Percentiles rank a stretch among this genome's conserved stretches.
Conservation (phyloP, 2,329 filamentous ascomycete genomes). For the Pyricularia sp. region DNA sequence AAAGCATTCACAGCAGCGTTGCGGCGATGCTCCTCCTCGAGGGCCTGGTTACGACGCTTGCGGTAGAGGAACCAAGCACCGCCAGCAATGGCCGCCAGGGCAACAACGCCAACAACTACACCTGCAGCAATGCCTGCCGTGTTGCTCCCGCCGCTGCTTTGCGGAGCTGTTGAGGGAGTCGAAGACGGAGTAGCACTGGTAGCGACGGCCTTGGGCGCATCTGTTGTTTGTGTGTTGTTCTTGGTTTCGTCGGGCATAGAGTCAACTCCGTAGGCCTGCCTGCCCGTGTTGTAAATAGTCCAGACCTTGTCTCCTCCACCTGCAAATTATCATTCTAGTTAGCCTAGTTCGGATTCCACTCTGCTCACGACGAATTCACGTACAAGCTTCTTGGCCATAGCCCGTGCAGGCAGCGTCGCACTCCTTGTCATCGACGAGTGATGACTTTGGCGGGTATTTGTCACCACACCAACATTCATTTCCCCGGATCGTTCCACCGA, state of each 20-base stretch:
- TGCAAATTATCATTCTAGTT: conserved; percentile 14
- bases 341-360: conserved; percentile 7
- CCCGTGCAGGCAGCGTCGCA: conserved; percentile 57
- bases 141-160: conserved; percentile 37
- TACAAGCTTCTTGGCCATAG: conserved; percentile 52
- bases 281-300: conserved; percentile 38
- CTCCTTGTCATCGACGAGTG: conserved; percentile 39
- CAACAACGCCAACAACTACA: conserved; percentile 73
- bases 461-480: conserved; percentile 62
- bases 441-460: conserved; percentile 45
- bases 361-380: conserved; percentile 15
- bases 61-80: conserved; percentile 64
- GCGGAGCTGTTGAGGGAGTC: conserved; percentile 12
- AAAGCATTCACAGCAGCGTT: conserved; percentile 71
- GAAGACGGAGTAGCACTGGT: conserved; percentile 9
- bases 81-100: conserved; percentile 49
- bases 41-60: conserved; percentile 59
- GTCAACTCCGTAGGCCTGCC: conserved; percentile 24
- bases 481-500: conserved; percentile 49
- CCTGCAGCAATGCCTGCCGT: conserved; percentile 79
- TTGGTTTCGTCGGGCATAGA: conserved; percentile 10
- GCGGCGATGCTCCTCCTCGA: conserved; percentile 74
- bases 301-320: conserved; percentile 41
- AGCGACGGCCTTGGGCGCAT: conserved; percentile 2
- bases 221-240: conserved; percentile 1